Conservation (phyloP, 75 land plant species). For the Sequoia sempervirens region DNA sequence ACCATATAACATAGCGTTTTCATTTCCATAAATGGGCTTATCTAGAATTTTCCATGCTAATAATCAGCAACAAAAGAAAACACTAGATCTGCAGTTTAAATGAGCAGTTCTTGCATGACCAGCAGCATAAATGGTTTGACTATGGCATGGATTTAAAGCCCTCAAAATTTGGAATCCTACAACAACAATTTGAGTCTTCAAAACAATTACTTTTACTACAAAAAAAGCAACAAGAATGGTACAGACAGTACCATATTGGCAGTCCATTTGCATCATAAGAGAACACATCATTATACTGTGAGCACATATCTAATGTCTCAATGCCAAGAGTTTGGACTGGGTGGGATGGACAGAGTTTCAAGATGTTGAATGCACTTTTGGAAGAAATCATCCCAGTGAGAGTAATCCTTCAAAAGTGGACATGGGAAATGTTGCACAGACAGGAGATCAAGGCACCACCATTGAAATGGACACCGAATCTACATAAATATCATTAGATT, state of each 20-base stretch:
- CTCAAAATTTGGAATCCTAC: neutral
- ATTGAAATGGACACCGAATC: conserved; percentile 8
- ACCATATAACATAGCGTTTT: neutral
- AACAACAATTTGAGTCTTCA: conserved; percentile 1
- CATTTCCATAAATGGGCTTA: conserved; percentile 3
- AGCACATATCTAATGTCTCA: neutral
- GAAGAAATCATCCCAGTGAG: too few species aligned
- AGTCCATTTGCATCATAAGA: neutral
- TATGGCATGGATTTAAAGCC: neutral
- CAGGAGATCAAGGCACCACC: neutral
- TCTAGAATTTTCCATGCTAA: neutral
- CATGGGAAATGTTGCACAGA: neutral
- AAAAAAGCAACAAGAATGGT: conserved; percentile 1
- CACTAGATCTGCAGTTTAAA: neutral
- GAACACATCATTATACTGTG: neutral
- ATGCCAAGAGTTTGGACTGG: too few species aligned
- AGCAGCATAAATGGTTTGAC: neutral
- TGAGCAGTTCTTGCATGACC: neutral
- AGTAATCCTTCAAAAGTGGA: too few species aligned
- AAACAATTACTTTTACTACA: neutral
- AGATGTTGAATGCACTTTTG: too few species aligned
- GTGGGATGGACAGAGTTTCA: too few species aligned
- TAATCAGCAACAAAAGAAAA: neutral
- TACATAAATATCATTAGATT: neutral
- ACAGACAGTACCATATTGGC: neutral